Evolutionary conservation across 1,284 basidiomycete genomes (phyloP), one percentile per base, ranked within the genome.

Genomic region (Microbotryum violaceum): DNA sequence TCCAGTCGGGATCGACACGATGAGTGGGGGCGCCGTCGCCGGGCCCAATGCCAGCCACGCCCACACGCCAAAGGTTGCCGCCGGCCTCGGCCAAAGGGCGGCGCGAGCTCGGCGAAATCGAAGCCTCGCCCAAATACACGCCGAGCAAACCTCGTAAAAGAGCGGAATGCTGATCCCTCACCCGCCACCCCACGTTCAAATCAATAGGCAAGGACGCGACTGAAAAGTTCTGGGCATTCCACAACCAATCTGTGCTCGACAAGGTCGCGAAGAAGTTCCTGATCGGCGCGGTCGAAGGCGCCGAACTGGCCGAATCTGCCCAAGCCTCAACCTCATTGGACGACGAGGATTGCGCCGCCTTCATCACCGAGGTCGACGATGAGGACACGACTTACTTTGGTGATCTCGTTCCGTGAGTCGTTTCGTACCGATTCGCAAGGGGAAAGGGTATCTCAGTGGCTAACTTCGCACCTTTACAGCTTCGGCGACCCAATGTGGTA

Each of bases 401-500:
- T 18, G 67, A 68, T 20, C 44, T 62, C 10, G 53, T 63, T 7
- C 61, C 61, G 48, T 50, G 49, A 49, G 47, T 44, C n/a, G 12
- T 4, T 6, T 23, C 29, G 42, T 23, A 14, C 21, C n/a, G 20
- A 46, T 23, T 31, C 25, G 14, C 20, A n/a, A 56, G 54, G 44
- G 23, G 45, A n/a, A 56, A 47, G 27, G 44, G 45, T 25, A 25
- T 48, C 6, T 27, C 33, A 31, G 12, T 9, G 45, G 16, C 54
- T 16, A 29, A 25, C 5, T 21, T 42, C 42, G 20, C 14, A 42
- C 37, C 37, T 16, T 18, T 27, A 18, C 25, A 21, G 21, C 3
- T 57, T 57, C 14, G 56, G 56, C n/a, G 51, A 53, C 49, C 69
- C 72, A 2, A 72, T 56, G 61, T 73, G 61, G 74, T 76, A 37